Conservation (phyloP, 345 rosid genomes). For the Theobroma cacao region DNA sequence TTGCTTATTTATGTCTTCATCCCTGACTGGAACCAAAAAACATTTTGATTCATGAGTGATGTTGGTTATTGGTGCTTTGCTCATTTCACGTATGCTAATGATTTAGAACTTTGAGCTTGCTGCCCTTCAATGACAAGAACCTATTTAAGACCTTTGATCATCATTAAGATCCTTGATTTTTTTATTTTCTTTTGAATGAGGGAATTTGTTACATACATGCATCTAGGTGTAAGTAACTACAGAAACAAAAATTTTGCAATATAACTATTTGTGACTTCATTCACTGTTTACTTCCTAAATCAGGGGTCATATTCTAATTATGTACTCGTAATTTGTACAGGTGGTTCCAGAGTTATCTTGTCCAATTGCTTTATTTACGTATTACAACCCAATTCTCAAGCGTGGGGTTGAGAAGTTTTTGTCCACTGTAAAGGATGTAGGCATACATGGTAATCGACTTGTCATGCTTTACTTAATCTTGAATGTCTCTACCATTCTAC, state of each 20-base stretch:
- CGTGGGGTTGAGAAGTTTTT: conserved; percentile 71
- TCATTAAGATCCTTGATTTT: not conserved
- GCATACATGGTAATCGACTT: conserved; percentile 59
- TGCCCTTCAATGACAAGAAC: not conserved
- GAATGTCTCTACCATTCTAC: not conserved
- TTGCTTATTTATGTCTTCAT: not conserved
- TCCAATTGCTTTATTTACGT: conserved; percentile 79
- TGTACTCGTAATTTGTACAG: conserved; percentile 29
- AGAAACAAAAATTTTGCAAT: not conserved
- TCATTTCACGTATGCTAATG: not conserved
- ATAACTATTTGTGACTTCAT: not conserved
- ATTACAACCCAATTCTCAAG: conserved; percentile 82
- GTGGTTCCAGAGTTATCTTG: conserved; percentile 76
- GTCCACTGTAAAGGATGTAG: conserved; percentile 56
- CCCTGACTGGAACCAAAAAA: not conserved
- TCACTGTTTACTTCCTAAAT: not conserved
- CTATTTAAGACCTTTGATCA: not conserved
- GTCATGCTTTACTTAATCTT: conserved; percentile 9
- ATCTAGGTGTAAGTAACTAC: not conserved
- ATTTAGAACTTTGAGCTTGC: not conserved
- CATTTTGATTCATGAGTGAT: not conserved
- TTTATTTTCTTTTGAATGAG: not conserved
- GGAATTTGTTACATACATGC: not conserved
- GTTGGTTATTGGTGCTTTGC: not conserved
- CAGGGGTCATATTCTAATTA: not conserved